Evolutionary conservation across 352 stramenopile genomes (phyloP).

Genomic region (Globisporangium splendens): DNA sequence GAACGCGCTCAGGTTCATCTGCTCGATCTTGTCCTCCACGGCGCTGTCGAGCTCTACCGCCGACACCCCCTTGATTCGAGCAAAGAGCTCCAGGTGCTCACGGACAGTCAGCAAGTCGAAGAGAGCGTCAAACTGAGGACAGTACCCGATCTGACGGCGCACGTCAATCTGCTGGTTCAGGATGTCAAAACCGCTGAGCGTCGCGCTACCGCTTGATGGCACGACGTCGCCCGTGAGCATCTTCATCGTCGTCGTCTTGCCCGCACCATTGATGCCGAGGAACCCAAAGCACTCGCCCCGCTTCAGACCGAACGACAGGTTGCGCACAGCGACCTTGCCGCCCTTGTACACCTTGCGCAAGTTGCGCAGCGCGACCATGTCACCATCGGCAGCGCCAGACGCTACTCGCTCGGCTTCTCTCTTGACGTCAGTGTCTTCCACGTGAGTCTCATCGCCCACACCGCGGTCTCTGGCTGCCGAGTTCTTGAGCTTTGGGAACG

Average conservation of each 20-base stretch:
- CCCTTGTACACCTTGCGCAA: not conserved
- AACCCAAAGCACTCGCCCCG: slow-evolving; percentile 18
- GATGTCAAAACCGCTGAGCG: slow-evolving; percentile 46
- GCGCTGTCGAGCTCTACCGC: slow-evolving; percentile 24
- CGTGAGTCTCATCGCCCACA: no score
- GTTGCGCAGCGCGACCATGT: slow-evolving; percentile 2
- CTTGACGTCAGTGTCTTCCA: no score
- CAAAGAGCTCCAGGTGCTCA: slow-evolving; percentile 91
- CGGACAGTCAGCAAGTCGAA: slow-evolving; percentile 91
- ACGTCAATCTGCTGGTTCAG: slow-evolving; percentile 3
- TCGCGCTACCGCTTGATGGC: slow-evolving; percentile 35
- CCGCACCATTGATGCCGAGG: slow-evolving; percentile 11
- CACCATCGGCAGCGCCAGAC: not conserved
- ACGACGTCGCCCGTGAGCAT: slow-evolving; percentile 21
- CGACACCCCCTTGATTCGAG: slow-evolving; percentile 79
- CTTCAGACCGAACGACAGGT: slow-evolving; percentile 12
- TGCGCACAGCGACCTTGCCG: no score
- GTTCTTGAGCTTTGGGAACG: no score
- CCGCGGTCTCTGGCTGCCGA: no score
- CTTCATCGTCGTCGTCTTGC: slow-evolving; percentile 16
- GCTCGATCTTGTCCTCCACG: slow-evolving; percentile 54
- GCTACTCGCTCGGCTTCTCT: no score
- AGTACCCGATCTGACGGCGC: slow-evolving; percentile 77
- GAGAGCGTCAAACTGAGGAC: slow-evolving; percentile 93
- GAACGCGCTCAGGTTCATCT: slow-evolving; percentile 55